Conservation (phyloP, 441 rosid species). For the Omphalea diandra region DNA sequence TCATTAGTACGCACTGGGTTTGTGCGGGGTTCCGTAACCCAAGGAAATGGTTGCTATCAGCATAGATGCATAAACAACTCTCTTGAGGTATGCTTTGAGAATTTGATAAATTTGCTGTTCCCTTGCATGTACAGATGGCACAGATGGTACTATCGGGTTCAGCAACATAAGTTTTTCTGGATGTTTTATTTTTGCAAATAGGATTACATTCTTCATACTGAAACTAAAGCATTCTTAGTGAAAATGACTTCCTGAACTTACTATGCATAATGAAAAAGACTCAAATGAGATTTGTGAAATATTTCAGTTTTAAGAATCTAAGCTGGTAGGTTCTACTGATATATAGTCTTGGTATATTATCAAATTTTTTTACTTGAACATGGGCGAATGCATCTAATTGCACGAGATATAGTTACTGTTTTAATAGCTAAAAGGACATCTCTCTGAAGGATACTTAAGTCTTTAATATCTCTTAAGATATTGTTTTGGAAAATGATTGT, state of each 20-base stretch:
- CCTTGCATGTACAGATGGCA: background rate
- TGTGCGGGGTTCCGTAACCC: conserved; percentile 90
- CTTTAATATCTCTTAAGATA: background rate
- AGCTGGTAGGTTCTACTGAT: too few species aligned
- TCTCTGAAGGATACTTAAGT: background rate
- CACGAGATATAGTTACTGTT: too few species aligned
- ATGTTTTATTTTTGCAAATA: background rate
- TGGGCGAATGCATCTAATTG: background rate
- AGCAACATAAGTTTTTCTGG: background rate
- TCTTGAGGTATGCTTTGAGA: conserved; percentile 63
- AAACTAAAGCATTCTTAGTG: background rate
- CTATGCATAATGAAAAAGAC: background rate
- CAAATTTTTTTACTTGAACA: too few species aligned
- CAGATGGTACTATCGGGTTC: background rate
- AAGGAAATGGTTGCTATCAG: conserved; percentile 98
- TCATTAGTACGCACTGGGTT: conserved; percentile 93
- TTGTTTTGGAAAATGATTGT: background rate
- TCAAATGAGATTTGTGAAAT: too few species aligned
- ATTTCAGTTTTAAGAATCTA: too few species aligned
- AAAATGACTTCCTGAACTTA: background rate
- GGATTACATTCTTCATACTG: background rate
- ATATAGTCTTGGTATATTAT: too few species aligned
- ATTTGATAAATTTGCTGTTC: conserved; percentile 8
- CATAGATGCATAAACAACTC: conserved; percentile 80
- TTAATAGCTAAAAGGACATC: background rate